A percentile compares a stretch with the other conserved stretches of the same genome.
These are phyloP conservation scores for Drosera spatulata DNA, from an alignment of 179 eudicot genomes.

Conservation along the genomic window DNA sequence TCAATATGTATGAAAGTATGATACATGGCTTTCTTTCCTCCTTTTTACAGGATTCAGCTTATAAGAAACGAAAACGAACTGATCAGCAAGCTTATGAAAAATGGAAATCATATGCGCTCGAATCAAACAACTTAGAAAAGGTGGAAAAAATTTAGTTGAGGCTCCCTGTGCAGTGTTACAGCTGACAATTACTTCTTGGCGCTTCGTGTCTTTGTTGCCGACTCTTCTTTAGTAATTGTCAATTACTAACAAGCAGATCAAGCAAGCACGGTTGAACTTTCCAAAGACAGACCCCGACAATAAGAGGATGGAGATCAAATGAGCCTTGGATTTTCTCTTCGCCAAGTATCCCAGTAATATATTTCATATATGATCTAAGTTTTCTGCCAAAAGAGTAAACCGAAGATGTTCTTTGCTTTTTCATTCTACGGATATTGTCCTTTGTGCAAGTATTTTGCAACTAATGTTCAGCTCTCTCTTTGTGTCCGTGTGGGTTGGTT, in stretches of 20 bases:
- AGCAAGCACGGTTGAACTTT: slow-evolving; percentile 62
- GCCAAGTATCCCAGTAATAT: no score
- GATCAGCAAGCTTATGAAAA: slow-evolving; percentile 59
- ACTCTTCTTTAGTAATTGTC: slow-evolving; percentile 9
- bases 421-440: no score
- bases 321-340: slow-evolving; percentile 3
- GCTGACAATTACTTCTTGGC: slow-evolving; percentile 1
- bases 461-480: no score
- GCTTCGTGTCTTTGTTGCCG: slow-evolving; percentile 7
- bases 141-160: slow-evolving; percentile 22
- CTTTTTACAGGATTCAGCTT: slow-evolving; percentile 46
- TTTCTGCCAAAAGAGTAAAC: no score
- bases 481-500: no score
- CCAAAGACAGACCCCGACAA: slow-evolving; percentile 26
- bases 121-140: slow-evolving; percentile 38
- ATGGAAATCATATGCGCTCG: slow-evolving; percentile 71
- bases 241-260: slow-evolving; percentile 42
- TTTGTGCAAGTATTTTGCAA: no score
- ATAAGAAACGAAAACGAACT: slow-evolving; percentile 61
- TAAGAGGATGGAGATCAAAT: slow-evolving; percentile 32
- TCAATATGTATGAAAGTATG: no score
- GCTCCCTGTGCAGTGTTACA: not conserved
- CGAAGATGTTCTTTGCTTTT: no score
- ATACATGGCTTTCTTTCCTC: no score
- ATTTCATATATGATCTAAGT: no score